Conservation (phyloP, 805 yeast genomes). For the Yamadazyma ubonensis region DNA sequence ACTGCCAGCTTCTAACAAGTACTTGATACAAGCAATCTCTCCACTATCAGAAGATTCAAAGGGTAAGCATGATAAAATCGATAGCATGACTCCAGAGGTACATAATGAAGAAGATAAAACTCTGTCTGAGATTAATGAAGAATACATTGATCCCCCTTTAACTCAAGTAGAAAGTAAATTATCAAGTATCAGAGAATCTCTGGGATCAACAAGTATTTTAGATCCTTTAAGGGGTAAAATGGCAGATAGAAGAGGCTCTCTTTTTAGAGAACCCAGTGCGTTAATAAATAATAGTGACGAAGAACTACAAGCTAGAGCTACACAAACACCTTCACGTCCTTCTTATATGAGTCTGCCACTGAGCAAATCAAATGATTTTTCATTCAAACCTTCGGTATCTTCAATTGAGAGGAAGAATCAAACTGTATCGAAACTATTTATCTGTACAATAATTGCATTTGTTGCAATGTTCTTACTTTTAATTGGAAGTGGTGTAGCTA, state of each 20-base stretch:
- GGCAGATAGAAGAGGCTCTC: slow-evolving; percentile 8
- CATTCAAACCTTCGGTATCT: not conserved
- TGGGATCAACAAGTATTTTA: slow-evolving; percentile 11
- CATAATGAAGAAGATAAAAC: not conserved
- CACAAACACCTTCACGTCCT: too few species aligned
- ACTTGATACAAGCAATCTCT: slow-evolving; percentile 14
- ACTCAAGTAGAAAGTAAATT: not conserved
- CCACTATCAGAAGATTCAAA: slow-evolving; percentile 8
- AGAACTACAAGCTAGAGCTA: too few species aligned
- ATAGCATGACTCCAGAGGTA: not conserved
- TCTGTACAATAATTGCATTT: slow-evolving; percentile 18
- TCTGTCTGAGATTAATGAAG: too few species aligned
- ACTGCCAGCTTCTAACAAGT: not conserved
- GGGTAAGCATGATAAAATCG: too few species aligned
- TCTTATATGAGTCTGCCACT: too few species aligned
- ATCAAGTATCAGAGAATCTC: too few species aligned
- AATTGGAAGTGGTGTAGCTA: not conserved
- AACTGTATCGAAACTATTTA: not conserved
- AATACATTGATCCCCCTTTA: not conserved
- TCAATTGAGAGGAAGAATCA: too few species aligned
- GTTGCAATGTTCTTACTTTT: slow-evolving; percentile 4
- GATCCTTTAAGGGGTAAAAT: slow-evolving; percentile 16
- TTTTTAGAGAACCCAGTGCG: slow-evolving; percentile 18
- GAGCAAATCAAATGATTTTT: not conserved
- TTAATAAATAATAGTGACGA: slow-evolving; percentile 5